Percentiles rank a stretch among this genome's conserved stretches.
phyloP scores from a whole-genome alignment of 495 filamentous ascomycete species.

The Oidiodendron maius region DNA sequence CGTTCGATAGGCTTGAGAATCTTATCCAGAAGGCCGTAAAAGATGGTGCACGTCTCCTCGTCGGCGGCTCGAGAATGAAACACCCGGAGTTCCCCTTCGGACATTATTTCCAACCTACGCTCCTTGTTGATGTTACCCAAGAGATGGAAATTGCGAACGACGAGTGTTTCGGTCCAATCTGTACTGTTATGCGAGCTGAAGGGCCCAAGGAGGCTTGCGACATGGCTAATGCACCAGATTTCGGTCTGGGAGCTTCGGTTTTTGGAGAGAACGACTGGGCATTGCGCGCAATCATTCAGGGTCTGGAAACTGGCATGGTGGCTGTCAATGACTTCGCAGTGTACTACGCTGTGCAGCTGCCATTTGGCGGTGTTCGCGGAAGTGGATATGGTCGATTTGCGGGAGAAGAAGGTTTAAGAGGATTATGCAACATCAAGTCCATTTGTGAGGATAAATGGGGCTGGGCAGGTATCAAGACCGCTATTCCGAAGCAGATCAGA shows the following conservation, averaged over 20 bases:
- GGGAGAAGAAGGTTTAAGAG: conserved; percentile 80
- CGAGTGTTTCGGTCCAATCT: conserved; percentile 90
- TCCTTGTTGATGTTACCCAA: conserved; percentile 76
- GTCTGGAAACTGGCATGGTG: conserved; percentile 81
- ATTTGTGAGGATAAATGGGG: conserved; percentile 71
- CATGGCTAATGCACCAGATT: conserved; percentile 71
- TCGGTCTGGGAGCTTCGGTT: conserved; percentile 76
- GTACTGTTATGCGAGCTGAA: conserved; percentile 69
- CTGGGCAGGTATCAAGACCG: conserved; percentile 56
- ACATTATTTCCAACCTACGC: conserved; percentile 87
- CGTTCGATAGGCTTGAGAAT: conserved; percentile 62
- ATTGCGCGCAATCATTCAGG: conserved; percentile 54
- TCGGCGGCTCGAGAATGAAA: conserved; percentile 64
- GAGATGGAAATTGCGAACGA: conserved; percentile 80
- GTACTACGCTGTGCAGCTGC: conserved; percentile 86
- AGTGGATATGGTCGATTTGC: conserved; percentile 93
- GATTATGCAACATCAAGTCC: conserved; percentile 79
- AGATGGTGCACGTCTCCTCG: conserved; percentile 73
- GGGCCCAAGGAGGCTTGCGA: conserved; percentile 54
- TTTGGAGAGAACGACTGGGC: conserved; percentile 52
- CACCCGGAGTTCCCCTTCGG: conserved; percentile 70
- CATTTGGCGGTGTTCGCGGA: conserved; percentile 83
- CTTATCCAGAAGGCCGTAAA: conserved; percentile 72
- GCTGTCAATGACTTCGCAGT: conserved; percentile 90
- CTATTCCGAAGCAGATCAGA: conserved; percentile 70